phyloP scores from a whole-genome alignment of 306 rosid genomes.

The Sindora glabra region DNA sequence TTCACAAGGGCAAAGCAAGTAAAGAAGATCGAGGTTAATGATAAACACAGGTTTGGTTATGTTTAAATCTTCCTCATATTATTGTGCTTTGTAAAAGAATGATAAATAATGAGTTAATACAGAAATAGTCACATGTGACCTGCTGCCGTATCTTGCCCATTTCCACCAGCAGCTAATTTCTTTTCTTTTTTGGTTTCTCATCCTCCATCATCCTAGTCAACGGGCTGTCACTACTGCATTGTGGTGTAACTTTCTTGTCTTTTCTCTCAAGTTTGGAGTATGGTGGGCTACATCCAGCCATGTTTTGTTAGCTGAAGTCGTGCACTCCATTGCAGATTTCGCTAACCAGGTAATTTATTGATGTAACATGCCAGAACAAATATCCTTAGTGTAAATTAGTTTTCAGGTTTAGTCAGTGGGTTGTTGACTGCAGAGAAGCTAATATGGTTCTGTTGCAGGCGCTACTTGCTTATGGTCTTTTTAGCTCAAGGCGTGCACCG shows the following conservation, averaged over 20 bases:
- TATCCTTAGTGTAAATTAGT: background rate
- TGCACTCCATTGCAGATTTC: slow-evolving; percentile 86
- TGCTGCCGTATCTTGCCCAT: too few relatives aligned
- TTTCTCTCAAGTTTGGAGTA: slow-evolving; percentile 94
- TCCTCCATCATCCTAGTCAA: slow-evolving; percentile 44
- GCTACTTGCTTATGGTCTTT: slow-evolving; percentile 90
- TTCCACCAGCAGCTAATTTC: background rate
- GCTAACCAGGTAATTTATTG: slow-evolving; percentile 71
- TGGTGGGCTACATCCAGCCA: slow-evolving; percentile 82
- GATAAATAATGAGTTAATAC: background rate
- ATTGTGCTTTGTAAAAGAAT: background rate
- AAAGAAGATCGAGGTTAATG: slow-evolving; percentile 47
- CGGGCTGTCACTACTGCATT: slow-evolving; percentile 90
- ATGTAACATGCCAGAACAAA: background rate
- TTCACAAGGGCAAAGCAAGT: slow-evolving; percentile 73
- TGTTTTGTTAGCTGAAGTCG: slow-evolving; percentile 90
- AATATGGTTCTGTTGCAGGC: slow-evolving; percentile 51
- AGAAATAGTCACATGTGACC: too few relatives aligned
- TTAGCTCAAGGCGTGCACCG: slow-evolving; percentile 98
- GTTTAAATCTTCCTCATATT: background rate
- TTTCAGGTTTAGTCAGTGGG: background rate
- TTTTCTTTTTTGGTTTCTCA: background rate
- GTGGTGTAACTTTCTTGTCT: slow-evolving; percentile 98
- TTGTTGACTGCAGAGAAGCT: slow-evolving; percentile 27
- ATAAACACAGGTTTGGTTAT: slow-evolving; percentile 57